Base-by-base conservation (phyloP, 164 flowering plant genomes). In the Berberis thunbergii region DNA sequence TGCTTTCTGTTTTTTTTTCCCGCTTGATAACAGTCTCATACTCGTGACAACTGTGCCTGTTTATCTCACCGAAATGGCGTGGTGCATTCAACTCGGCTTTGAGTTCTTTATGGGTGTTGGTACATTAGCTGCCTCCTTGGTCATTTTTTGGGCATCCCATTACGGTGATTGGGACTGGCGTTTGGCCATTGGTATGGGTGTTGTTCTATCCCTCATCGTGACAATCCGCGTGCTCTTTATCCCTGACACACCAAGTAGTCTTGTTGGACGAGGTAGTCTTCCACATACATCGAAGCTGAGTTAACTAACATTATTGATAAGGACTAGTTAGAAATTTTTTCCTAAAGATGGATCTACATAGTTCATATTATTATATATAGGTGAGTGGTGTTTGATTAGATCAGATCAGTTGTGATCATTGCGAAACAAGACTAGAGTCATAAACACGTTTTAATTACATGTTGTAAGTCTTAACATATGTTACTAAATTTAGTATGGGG, bases 161-260 rank as follows among this genome's bases (percentile, higher is more conserved):
- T 9, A 26, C 3, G 45, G 60, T 9, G 3, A 55, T 8, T 57
- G 42, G 44, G 60, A 45, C 1, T 57, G 60, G 60, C 60, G 60
- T 45, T 6, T 57, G 41, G 60, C 60, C 9, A 26, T 57, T 7
- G 60, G 42, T 40, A 26, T 57, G 8, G 60, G 60, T 57, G 60
- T 45, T 10, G 8, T 42, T 7, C 60, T 45, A 5, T 7, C 60
- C 11, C 1, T 3, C 41, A 11, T 57, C 45, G 41, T 57, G 60
- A 57, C 41, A 41, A 3, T 57, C 3, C 45, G 60, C 12, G 44
- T 9, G 12, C 60, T 57, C 5, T 57, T 9, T 12, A 57, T 57
- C 3, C 60, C 60, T 7, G 60, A 57, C n/a, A 57, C 60, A 1
- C 60, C 60, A 26, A 57, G 43, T 41, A 57, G 60, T 57, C 60